Base-by-base conservation (phyloP, 73 alveolate species). In the Paramecium biaurelia region DNA sequence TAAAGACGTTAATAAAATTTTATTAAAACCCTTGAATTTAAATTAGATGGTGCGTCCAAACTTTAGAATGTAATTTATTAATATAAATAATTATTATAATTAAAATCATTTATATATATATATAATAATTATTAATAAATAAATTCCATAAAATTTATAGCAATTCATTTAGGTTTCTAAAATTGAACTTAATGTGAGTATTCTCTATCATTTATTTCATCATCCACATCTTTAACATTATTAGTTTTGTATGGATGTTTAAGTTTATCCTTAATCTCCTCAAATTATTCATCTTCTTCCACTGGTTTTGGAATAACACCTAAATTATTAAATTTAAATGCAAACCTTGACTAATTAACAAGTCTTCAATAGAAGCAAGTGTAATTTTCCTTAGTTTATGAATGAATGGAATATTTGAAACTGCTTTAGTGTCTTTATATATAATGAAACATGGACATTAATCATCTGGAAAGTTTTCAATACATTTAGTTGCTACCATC, bases 391-490 rank as follows among this genome's bases (percentile, higher is more conserved):
- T 82, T 2, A 89, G 84, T 28, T 89, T 89, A 72, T 89, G 92
- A 43, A 89, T 67, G 30, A 76, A 57, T 26, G 79, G 94, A 26
- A 89, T 30, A 18, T 76, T 89, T 89, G 86, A 89, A 4, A 70
- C 89, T 32, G 59, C 70, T 58, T 89, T 89, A 2, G 88, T 85
- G 7, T 76, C 84, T 28, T 70, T 67, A 59, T 89, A 89, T 7
- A 89, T 38, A 42, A 89, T 89, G 11, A 89, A 70, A 15, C 94
- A 89, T 4, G 94, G 94, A 21, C 74, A 38, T 23, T 89, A 37
- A 15, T 82, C 57, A 38, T 89, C 94, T 58, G 94, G 94, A 63
- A 89, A 89, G 10, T 89, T 89, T 89, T 89, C 94, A 10, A 70
- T 63, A 49, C 94, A 89, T 82, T 89, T 89, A 0, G 94, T 89